phyloP scores from a whole-genome alignment of 768 basidiomycete genomes.

The Xerocomus potaroensis region DNA sequence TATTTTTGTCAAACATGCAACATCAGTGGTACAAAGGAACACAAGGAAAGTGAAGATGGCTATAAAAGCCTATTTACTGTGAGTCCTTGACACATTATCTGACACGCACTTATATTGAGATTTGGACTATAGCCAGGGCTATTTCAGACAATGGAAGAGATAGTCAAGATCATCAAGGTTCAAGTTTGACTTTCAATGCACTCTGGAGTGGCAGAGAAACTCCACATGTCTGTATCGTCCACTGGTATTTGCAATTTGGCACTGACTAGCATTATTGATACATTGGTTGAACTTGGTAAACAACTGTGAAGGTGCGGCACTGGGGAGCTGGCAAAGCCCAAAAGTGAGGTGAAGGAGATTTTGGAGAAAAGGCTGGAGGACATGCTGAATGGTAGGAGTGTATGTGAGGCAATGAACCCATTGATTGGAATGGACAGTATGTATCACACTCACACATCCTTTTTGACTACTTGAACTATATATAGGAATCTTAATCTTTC shows the following conservation, averaged over 20 bases:
- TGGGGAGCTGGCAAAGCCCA: neutral
- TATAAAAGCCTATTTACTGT: constrained; percentile 22
- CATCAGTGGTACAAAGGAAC: constrained; percentile 23
- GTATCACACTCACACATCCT: neutral
- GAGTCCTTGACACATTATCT: no score
- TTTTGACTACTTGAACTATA: neutral
- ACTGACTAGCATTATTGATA: neutral
- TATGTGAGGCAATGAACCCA: neutral
- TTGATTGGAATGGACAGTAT: neutral
- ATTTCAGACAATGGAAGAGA: constrained; percentile 2
- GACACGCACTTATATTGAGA: neutral
- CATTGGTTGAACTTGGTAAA: neutral
- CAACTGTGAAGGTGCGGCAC: neutral
- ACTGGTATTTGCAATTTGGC: neutral
- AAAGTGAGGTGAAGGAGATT: neutral
- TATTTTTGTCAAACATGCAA: constrained; percentile 32
- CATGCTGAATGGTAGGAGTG: neutral
- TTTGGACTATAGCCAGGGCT: neutral
- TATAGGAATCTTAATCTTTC: neutral
- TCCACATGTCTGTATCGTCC: neutral
- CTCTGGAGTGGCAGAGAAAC: neutral
- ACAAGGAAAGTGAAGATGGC: constrained; percentile 25
- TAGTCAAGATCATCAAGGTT: neutral
- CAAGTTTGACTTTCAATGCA: constrained; percentile 7
- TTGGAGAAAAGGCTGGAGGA: neutral